phyloP scores from a whole-genome alignment of 495 filamentous ascomycete genomes.

The Hyaloscypha finlandica region DNA sequence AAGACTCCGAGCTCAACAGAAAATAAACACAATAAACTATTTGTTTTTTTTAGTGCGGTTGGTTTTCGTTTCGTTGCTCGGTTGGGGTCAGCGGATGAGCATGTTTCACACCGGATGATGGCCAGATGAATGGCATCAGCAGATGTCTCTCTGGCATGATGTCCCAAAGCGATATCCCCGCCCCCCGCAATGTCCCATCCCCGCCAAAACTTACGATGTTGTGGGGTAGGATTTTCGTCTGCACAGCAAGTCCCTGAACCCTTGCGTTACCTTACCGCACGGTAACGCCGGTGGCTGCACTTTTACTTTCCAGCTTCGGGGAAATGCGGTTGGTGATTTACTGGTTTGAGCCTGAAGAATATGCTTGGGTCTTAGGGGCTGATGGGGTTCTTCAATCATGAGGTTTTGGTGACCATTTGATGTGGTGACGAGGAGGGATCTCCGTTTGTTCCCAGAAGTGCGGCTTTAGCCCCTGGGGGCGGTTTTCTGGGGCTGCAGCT shows the following conservation, averaged over 20 bases:
- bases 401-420: not conserved
- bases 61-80: not conserved
- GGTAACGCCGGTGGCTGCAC: not conserved
- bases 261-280: not conserved
- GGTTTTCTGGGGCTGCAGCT: not conserved
- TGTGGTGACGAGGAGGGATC: not conserved
- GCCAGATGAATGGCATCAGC: not conserved
- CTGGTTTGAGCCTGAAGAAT: not conserved
- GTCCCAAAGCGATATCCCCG: not conserved
- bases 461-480: not conserved
- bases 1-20: not conserved
- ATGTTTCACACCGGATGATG: not conserved
- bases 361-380: not conserved
- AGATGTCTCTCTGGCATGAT: not conserved
- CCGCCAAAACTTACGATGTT: not conserved
- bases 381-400: not conserved
- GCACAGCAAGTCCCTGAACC: not conserved
- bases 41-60: not conserved
- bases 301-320: not conserved
- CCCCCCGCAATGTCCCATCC: not conserved
- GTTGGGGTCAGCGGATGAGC: not conserved
- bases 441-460: not conserved
- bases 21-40: not conserved
- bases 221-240: not conserved
- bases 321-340: not conserved